Percentiles rank a stretch among this genome's conserved stretches.
These are phyloP conservation scores for Purshia tridentata DNA, from an alignment of 306 rosid species.

Conservation along the genomic window DNA sequence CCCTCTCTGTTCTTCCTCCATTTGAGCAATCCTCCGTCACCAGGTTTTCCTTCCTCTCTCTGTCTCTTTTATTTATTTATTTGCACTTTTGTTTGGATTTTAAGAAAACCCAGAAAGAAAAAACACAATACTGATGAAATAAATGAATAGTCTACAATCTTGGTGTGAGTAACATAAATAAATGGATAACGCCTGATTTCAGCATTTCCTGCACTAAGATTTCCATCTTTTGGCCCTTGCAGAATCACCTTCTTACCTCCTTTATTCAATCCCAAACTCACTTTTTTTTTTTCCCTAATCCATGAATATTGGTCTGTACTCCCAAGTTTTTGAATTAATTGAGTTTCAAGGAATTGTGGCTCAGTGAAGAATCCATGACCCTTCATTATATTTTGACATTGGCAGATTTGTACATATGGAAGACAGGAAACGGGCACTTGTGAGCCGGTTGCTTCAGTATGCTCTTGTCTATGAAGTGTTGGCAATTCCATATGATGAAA, in stretches of 20 bases:
- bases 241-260: no score
- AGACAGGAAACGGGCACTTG: constrained; percentile 74
- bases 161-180: background rate
- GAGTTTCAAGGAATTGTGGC: no score
- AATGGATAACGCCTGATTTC: background rate
- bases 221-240: no score
- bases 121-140: background rate
- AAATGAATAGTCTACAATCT: background rate
- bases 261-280: no score
- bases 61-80: background rate
- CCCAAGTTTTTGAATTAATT: no score
- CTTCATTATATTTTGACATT: constrained; percentile 19
- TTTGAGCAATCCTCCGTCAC: constrained; percentile 48
- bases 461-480: constrained; percentile 52
- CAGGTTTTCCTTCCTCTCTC: constrained; percentile 37
- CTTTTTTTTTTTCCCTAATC: no score
- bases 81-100: background rate
- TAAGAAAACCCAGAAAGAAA: constrained; percentile 6
- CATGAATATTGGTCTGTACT: no score
- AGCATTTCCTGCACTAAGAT: no score
- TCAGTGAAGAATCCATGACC: constrained; percentile 12
- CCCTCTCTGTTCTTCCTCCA: constrained; percentile 61
- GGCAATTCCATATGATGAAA: constrained; percentile 48
- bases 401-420: constrained; percentile 58
- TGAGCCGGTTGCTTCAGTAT: constrained; percentile 82